phyloP scores from a whole-genome alignment of 2,329 filamentous ascomycete species.

The Aspergillus latus region DNA sequence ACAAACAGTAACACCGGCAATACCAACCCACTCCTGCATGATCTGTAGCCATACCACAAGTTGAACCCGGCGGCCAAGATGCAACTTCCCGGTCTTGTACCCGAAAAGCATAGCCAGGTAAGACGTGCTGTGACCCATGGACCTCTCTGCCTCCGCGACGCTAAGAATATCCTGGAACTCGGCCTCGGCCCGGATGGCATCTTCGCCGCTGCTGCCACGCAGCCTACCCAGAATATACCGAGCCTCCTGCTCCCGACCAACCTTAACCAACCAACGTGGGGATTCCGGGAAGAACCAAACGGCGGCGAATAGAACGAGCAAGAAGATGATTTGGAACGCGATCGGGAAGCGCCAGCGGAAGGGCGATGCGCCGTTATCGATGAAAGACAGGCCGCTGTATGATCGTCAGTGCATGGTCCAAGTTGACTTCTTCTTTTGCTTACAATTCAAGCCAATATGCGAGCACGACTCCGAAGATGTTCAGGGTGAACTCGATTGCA shows the following conservation, averaged over 20 bases:
- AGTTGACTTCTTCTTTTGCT: conserved; percentile 8
- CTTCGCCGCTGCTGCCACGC: conserved; percentile 58
- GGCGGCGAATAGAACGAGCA: conserved; percentile 55
- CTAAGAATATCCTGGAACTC: conserved; percentile 69
- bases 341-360: conserved; percentile 69
- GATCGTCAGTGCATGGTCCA: background rate
- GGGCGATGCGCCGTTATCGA: conserved; percentile 57
- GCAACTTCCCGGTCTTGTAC: conserved; percentile 63
- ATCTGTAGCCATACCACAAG: conserved; percentile 71
- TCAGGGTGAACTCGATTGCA: conserved; percentile 70
- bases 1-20: conserved; percentile 66
- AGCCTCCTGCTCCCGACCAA: conserved; percentile 65
- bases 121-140: conserved; percentile 52
- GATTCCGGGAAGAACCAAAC: conserved; percentile 71
- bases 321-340: conserved; percentile 67
- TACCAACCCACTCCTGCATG: conserved; percentile 69
- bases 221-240: conserved; percentile 64
- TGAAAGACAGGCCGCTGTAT: conserved; percentile 57
- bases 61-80: conserved; percentile 67
- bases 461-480: conserved; percentile 68
- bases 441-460: conserved; percentile 62
- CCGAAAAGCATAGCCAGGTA: conserved; percentile 69
- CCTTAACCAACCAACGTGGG: conserved; percentile 59
- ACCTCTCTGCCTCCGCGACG: conserved; percentile 62
- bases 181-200: conserved; percentile 55